These are phyloP conservation scores for Phytophthora meadii DNA, from an alignment of 352 stramenopile species.

Conservation along the genomic window DNA sequence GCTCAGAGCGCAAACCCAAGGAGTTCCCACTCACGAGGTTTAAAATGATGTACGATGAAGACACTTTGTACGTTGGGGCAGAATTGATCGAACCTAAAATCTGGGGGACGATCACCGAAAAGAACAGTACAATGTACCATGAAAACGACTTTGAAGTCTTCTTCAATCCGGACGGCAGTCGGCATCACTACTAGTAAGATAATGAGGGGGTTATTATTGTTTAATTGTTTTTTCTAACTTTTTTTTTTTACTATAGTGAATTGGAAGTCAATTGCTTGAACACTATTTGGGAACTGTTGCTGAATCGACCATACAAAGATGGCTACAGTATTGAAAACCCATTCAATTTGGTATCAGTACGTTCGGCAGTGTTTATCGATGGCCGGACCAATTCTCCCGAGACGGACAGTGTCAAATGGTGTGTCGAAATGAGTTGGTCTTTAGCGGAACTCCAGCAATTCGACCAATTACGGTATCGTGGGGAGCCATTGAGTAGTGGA, in stretches of 20 bases:
- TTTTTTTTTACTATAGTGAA: constrained; percentile 55
- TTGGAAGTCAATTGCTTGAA: constrained; percentile 93
- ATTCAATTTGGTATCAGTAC: constrained; percentile 60
- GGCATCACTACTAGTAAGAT: constrained; percentile 89
- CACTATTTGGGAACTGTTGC: constrained; percentile 87
- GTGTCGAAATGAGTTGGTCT: constrained; percentile 81
- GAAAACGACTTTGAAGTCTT: constrained; percentile 96
- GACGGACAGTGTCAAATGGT: constrained; percentile 75
- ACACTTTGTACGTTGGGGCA: constrained; percentile 71
- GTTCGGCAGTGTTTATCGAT: constrained; percentile 67
- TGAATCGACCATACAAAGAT: constrained; percentile 48
- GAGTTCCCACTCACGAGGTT: constrained; percentile 60
- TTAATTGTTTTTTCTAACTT: neutral
- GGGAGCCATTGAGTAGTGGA: neutral
- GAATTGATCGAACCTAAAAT: constrained; percentile 76
- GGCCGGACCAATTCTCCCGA: constrained; percentile 77
- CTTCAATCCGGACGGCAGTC: constrained; percentile 83
- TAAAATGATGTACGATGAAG: constrained; percentile 88
- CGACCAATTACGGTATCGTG: constrained; percentile 46
- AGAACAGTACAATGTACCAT: constrained; percentile 86
- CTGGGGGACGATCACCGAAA: constrained; percentile 73
- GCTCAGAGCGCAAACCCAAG: constrained; percentile 44
- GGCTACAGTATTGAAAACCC: constrained; percentile 82
- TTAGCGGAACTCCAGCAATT: constrained; percentile 76
- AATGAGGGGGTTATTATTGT: neutral